Conservation (phyloP, 163 green algal genomes). For the Volvox carteri region DNA sequence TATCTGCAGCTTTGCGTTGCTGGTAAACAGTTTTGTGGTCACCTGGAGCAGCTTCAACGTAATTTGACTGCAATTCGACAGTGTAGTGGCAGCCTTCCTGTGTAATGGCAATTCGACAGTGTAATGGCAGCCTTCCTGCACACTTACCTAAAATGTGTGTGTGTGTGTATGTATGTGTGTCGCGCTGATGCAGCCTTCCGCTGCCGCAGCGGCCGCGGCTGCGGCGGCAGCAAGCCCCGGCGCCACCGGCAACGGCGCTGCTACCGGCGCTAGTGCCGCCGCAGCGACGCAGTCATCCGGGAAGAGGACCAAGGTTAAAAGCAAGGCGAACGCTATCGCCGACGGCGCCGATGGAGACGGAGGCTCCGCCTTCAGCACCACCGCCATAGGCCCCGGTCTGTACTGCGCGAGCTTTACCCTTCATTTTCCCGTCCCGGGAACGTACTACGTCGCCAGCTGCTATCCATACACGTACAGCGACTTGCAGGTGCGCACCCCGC, state of each 20-base stretch:
- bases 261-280: not conserved
- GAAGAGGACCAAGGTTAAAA: slow-evolving; percentile 14
- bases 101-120: too few relatives aligned
- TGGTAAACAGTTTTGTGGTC: too few relatives aligned
- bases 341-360: slow-evolving; percentile 20
- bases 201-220: not conserved
- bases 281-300: not conserved
- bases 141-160: too few relatives aligned
- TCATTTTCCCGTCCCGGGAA: slow-evolving; percentile 55
- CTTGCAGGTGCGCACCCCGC: slow-evolving; percentile 64
- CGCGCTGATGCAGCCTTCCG: slow-evolving; percentile 25
- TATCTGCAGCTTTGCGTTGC: too few relatives aligned
- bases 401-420: slow-evolving; percentile 71
- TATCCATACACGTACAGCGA: slow-evolving; percentile 81
- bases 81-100: too few relatives aligned
- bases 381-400: slow-evolving; percentile 63
- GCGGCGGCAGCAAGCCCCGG: not conserved
- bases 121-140: too few relatives aligned
- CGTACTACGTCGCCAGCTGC: slow-evolving; percentile 72
- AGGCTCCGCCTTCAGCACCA: not conserved
- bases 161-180: too few relatives aligned
- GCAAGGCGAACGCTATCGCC: not conserved
- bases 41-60: too few relatives aligned
- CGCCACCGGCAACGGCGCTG: not conserved
- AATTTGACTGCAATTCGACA: too few relatives aligned